Evolutionary conservation across 176 grass and related monocot genomes (phyloP).

Genomic region (Oryza glaberrima): DNA sequence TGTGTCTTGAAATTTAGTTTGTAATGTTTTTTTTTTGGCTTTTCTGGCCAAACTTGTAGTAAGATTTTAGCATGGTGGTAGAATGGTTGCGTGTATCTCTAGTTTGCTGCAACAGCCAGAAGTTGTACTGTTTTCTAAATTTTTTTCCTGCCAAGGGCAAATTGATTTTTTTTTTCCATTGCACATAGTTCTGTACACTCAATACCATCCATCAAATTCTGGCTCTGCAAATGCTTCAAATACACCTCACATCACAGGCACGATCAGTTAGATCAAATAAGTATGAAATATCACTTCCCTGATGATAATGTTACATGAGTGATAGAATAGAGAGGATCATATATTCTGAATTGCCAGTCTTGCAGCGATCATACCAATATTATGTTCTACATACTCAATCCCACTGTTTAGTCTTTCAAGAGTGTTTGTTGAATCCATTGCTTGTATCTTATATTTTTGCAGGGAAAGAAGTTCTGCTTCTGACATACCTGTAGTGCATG

Average conservation of each 20-base stretch:
- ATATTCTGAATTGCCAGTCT: slow-evolving; percentile 92
- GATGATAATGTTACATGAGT: slow-evolving; percentile 14
- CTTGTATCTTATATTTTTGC: slow-evolving; percentile 73
- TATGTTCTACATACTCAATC: slow-evolving; percentile 64
- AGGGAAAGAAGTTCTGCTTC: slow-evolving; percentile 65
- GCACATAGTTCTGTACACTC: background rate
- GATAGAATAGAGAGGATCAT: slow-evolving; percentile 29
- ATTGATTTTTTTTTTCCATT: background rate
- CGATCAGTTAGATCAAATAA: slow-evolving; percentile 23
- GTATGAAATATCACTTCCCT: slow-evolving; percentile 14
- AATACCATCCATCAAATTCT: slow-evolving; percentile 18
- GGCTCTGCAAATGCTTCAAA: background rate
- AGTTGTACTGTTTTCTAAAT: background rate
- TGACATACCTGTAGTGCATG: slow-evolving; percentile 75
- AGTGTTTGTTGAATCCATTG: slow-evolving; percentile 80
- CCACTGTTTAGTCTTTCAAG: slow-evolving; percentile 63
- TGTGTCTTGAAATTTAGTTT: no score
- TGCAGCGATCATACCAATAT: slow-evolving; percentile 80
- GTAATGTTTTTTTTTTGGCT: no score
- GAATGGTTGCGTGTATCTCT: no score
- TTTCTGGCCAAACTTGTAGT: no score
- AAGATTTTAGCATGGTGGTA: no score
- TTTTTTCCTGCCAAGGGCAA: background rate
- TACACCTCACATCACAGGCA: slow-evolving; percentile 18
- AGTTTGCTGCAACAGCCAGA: no score